These are phyloP conservation scores for Flaveria robusta DNA, from an alignment of 129 eudicot species.

Conservation along the genomic window DNA sequence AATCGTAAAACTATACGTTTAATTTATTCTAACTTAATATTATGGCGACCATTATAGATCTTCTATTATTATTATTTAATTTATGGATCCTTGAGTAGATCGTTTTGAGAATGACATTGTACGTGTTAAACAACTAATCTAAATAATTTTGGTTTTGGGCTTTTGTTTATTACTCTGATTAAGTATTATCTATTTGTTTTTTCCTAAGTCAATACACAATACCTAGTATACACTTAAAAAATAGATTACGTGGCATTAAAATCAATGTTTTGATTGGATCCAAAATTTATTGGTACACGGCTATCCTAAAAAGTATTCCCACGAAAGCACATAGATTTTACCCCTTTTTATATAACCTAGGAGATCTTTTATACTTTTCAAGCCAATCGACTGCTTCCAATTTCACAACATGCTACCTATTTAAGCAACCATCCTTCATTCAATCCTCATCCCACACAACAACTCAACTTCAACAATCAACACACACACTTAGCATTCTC, in stretches of 20 bases:
- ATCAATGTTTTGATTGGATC: constrained; percentile 36
- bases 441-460: constrained; percentile 11
- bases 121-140: neutral
- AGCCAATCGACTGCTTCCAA: constrained; percentile 36
- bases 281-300: constrained; percentile 12
- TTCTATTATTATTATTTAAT: neutral
- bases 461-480: neutral
- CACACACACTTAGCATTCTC: constrained; percentile 15
- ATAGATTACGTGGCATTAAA: constrained; percentile 34
- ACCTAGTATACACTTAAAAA: neutral
- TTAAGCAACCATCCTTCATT: constrained; percentile 33
- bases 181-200: neutral
- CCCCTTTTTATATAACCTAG: constrained; percentile 30
- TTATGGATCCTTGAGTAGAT: neutral
- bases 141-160: neutral
- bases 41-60: neutral
- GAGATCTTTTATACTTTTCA: neutral
- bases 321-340: constrained; percentile 29
- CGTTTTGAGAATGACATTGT: neutral
- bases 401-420: constrained; percentile 42
- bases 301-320: constrained; percentile 22
- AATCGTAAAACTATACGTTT: too few relatives aligned
- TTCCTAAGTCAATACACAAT: neutral
- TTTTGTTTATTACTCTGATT: neutral
- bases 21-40: neutral